Percentiles rank a stretch among this genome's conserved stretches.
Evolutionary conservation across 1,284 basidiomycete genomes (phyloP).

Genomic region (Phenoliferia sp.): DNA sequence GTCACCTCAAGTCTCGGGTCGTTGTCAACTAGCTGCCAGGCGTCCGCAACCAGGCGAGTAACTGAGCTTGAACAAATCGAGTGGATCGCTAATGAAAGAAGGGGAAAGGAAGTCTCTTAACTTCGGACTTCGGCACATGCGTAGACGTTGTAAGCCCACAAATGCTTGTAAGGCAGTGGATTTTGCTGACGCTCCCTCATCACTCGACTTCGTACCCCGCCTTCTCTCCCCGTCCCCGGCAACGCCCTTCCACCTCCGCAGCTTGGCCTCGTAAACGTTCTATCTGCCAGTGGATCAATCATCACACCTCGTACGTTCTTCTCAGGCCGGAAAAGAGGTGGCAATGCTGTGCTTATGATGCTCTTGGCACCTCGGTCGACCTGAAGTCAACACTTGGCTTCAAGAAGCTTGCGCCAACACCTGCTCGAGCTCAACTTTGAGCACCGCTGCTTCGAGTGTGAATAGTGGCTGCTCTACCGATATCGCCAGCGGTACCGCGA

Average conservation of each 20-base stretch:
- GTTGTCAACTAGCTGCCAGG: neutral
- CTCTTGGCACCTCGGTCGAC: neutral
- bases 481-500: neutral
- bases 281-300: neutral
- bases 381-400: slow-evolving; percentile 17
- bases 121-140: neutral
- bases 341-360: neutral
- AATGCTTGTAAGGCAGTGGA: neutral
- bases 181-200: neutral
- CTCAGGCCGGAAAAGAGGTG: neutral
- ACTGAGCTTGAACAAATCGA: no score
- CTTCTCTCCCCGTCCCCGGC: neutral
- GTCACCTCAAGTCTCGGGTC: neutral
- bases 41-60: neutral
- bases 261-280: neutral
- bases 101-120: no score
- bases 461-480: slow-evolving; percentile 18
- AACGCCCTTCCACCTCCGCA: neutral
- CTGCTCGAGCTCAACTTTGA: slow-evolving; percentile 5
- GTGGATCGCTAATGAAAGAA: no score
- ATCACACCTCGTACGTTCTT: neutral
- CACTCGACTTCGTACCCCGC: neutral
- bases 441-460: slow-evolving; percentile 12
- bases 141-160: neutral
- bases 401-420: slow-evolving; percentile 6